Percentiles rank a stretch among this genome's conserved stretches.
Evolutionary conservation across 2,329 filamentous ascomycete species (phyloP).

Genomic region (Pseudogymnoascus sp.): DNA sequence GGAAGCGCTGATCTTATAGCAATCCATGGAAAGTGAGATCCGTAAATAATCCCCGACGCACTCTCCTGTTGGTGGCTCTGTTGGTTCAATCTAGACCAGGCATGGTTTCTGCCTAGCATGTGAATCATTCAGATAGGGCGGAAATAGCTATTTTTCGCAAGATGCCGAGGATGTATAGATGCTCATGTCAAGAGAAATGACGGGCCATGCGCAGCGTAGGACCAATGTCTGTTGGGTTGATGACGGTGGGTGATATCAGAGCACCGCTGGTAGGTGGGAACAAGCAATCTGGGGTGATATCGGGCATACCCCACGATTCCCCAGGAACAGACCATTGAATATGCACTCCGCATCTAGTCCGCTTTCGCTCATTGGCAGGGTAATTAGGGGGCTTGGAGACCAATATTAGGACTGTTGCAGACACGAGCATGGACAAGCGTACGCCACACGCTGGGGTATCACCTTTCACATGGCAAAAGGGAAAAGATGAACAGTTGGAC

Average conservation of each 20-base stretch:
- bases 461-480: conserved; percentile 5
- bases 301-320: not conserved
- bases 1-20: conserved; percentile 7
- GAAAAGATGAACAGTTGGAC: not conserved
- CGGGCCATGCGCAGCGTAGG: not conserved
- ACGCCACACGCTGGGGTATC: not conserved
- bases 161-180: not conserved
- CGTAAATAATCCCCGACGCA: not conserved
- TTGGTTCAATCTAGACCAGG: not conserved
- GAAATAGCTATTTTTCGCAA: conserved; percentile 4
- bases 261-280: not conserved
- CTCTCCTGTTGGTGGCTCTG: not conserved
- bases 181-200: not conserved
- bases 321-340: conserved; percentile 8
- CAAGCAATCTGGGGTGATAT: not conserved
- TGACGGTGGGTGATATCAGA: not conserved
- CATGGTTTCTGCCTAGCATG: not conserved
- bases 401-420: not conserved
- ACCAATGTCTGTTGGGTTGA: not conserved
- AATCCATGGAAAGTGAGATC: conserved; percentile 1
- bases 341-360: conserved; percentile 6
- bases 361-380: not conserved
- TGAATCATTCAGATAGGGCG: not conserved
- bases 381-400: not conserved
- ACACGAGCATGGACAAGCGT: conserved; percentile 4